A percentile compares a stretch with the other conserved stretches of the same genome.
These are phyloP conservation scores for Geosmithia putterillii DNA, from an alignment of 2,329 filamentous ascomycete species.

Conservation along the genomic window DNA sequence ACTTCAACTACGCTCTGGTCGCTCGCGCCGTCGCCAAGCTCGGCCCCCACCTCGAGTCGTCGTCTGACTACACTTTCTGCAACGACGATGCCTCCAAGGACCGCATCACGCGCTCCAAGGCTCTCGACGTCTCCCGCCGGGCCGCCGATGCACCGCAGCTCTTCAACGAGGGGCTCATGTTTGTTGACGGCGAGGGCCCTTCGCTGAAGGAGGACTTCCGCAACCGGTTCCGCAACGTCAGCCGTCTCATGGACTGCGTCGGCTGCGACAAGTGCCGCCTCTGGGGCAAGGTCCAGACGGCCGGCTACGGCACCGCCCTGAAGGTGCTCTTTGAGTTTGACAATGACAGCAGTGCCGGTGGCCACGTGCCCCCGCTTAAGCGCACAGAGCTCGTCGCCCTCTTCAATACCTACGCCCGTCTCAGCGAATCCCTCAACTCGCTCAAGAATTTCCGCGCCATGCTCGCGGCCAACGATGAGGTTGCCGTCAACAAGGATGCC, in stretches of 20 bases:
- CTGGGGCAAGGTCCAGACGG: conserved; percentile 95
- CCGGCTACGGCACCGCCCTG: conserved; percentile 85
- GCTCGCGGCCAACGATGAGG: conserved; percentile 25
- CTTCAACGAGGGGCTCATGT: conserved; percentile 94
- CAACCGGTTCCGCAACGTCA: conserved; percentile 93
- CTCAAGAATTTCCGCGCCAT: conserved; percentile 58
- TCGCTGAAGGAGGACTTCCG: conserved; percentile 94
- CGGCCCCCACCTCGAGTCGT: conserved; percentile 56
- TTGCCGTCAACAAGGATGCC: conserved; percentile 6
- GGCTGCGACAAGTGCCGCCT: conserved; percentile 97
- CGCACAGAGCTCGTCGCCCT: conserved; percentile 88
- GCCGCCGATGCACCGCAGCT: conserved; percentile 65
- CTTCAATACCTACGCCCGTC: conserved; percentile 83
- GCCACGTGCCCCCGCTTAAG: conserved; percentile 58
- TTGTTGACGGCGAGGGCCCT: conserved; percentile 62
- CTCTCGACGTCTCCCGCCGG: conserved; percentile 60
- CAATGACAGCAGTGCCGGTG: conserved; percentile 31
- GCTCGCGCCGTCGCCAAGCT: conserved; percentile 86
- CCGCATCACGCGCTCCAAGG: conserved; percentile 63
- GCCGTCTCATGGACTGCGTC: conserved; percentile 94
- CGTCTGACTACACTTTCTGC: conserved; percentile 72
- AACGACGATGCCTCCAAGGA: conserved; percentile 75
- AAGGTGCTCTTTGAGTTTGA: conserved; percentile 96
- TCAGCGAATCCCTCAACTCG: conserved; percentile 68
- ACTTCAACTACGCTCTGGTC: conserved; percentile 98